A percentile compares a stretch with the other conserved stretches of the same genome.
Evolutionary conservation across 2,329 filamentous ascomycete genomes (phyloP).

Genomic region (Neophaeococcomyces aloes): DNA sequence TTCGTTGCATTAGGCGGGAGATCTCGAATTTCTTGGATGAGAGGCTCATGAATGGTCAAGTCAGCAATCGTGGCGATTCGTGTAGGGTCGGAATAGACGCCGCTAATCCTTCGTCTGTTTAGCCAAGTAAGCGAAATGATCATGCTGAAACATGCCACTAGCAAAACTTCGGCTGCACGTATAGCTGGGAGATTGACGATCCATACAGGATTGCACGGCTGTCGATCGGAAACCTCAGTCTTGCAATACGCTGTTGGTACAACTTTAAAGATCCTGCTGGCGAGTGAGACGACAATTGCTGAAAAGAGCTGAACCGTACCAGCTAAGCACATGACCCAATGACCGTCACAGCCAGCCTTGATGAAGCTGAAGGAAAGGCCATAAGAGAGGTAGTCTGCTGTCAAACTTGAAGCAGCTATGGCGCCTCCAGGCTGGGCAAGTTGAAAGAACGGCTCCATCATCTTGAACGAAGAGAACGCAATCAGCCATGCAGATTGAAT

Average conservation of each 20-base stretch:
- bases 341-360: neutral
- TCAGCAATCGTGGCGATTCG: conserved; percentile 11
- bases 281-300: conserved; percentile 5
- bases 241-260: conserved; percentile 7
- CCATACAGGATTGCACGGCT: conserved; percentile 12
- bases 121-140: conserved; percentile 9
- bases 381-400: conserved; percentile 12
- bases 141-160: conserved; percentile 6
- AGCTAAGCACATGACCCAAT: conserved; percentile 8
- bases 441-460: conserved; percentile 18
- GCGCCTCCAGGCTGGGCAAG: conserved; percentile 10
- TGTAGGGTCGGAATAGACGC: conserved; percentile 12
- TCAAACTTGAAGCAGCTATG: conserved; percentile 5
- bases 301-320: conserved; percentile 4
- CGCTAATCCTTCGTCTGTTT: conserved; percentile 8
- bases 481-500: conserved; percentile 10
- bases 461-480: conserved; percentile 10
- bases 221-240: neutral
- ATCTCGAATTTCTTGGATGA: conserved; percentile 7
- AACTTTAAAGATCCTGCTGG: conserved; percentile 7
- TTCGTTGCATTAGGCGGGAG: conserved; percentile 1
- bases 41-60: conserved; percentile 7
- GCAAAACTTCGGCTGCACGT: conserved; percentile 7
- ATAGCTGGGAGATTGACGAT: conserved; percentile 8
- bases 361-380: conserved; percentile 4